Conservation (phyloP, 75 land plant genomes). For the Cryptomeria japonica region DNA sequence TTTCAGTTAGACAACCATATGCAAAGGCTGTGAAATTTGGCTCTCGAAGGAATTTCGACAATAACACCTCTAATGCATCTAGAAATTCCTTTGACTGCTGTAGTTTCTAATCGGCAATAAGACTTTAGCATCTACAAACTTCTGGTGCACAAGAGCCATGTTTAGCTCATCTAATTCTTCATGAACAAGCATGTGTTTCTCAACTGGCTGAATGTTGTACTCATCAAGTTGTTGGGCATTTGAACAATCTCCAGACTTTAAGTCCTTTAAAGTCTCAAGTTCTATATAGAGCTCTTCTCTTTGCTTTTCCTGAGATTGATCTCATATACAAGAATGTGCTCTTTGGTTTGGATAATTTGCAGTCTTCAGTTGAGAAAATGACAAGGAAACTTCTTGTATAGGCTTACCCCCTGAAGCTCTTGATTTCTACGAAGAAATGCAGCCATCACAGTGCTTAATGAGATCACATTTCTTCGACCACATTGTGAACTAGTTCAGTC, state of each 20-base stretch:
- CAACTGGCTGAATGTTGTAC: slow-evolving; percentile 8
- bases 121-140: slow-evolving; percentile 59
- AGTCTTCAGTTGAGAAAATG: background rate
- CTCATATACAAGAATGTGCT: slow-evolving; percentile 18
- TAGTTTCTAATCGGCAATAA: slow-evolving; percentile 45
- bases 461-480: too few species aligned
- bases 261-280: slow-evolving; percentile 47
- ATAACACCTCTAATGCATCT: too few species aligned
- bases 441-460: background rate
- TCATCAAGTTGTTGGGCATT: slow-evolving; percentile 13
- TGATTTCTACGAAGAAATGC: background rate
- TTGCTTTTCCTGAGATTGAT: slow-evolving; percentile 48
- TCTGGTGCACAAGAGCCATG: slow-evolving; percentile 34
- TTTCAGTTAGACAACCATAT: too few species aligned
- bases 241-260: slow-evolving; percentile 15
- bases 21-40: too few species aligned
- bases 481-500: too few species aligned
- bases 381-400: background rate
- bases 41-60: too few species aligned
- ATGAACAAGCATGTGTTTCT: slow-evolving; percentile 17
- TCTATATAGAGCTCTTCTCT: slow-evolving; percentile 72
- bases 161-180: slow-evolving; percentile 34
- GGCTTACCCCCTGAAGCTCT: background rate
- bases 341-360: background rate
- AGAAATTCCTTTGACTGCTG: slow-evolving; percentile 58